These are phyloP conservation scores for Tulasnella sp. DNA, from an alignment of 768 basidiomycete species.

Conservation along the genomic window DNA sequence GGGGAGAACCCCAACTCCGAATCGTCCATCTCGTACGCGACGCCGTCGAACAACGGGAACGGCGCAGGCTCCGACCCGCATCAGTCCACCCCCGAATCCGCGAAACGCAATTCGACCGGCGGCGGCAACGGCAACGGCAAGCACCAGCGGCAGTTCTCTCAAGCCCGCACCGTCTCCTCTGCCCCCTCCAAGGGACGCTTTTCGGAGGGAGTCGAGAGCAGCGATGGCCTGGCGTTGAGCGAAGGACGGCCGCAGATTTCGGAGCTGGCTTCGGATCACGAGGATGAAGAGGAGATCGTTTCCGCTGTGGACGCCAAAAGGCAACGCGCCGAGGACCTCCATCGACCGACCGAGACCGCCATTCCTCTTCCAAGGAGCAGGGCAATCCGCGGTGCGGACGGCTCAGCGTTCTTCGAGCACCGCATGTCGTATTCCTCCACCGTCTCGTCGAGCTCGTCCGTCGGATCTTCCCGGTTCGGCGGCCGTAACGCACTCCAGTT, in stretches of 20 bases:
- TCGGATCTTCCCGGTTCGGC: too few relatives aligned
- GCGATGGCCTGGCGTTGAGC: background rate
- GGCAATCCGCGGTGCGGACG: background rate
- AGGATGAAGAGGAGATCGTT: background rate
- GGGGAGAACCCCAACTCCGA: too few relatives aligned
- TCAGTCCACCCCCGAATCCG: too few relatives aligned
- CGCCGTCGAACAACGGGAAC: too few relatives aligned
- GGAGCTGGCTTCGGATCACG: background rate
- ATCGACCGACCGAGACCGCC: background rate
- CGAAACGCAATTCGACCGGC: too few relatives aligned
- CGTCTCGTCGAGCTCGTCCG: background rate
- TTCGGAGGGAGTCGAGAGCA: background rate
- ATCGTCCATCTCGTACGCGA: too few relatives aligned
- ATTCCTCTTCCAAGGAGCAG: background rate
- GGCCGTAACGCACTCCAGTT: slow-evolving; percentile 44
- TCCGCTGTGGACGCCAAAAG: background rate
- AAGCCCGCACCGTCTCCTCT: background rate
- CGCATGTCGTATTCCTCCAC: background rate
- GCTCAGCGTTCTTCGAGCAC: background rate
- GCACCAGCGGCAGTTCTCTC: background rate
- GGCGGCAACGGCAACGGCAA: background rate
- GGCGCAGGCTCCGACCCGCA: too few relatives aligned
- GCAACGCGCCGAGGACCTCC: background rate
- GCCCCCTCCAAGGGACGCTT: background rate
- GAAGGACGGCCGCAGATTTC: slow-evolving; percentile 18